phyloP scores from a whole-genome alignment of 1,284 basidiomycete genomes.

The Filobasidium uniguttulatum region DNA sequence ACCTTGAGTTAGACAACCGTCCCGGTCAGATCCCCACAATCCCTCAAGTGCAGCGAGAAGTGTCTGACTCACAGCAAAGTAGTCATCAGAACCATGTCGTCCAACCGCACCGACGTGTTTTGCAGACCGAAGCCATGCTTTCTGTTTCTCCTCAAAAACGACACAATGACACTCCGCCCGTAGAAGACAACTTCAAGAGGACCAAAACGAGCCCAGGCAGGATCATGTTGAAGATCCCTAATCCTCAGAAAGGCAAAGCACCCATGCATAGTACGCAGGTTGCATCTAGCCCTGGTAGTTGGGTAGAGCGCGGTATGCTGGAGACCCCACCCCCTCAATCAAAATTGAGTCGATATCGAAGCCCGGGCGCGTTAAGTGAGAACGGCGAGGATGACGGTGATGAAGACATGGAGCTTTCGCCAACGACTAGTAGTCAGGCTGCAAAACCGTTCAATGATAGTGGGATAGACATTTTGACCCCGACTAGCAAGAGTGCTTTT shows the following conservation, averaged over 20 bases:
- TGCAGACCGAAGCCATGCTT: no score
- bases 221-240: not conserved
- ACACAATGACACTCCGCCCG: no score
- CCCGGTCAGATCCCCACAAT: no score
- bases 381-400: constrained; percentile 27
- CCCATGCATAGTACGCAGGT: no score
- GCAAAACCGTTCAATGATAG: constrained; percentile 11
- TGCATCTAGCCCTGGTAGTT: no score
- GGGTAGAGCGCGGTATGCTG: no score
- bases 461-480: constrained; percentile 7
- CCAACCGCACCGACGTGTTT: no score
- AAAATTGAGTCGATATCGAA: constrained; percentile 8
- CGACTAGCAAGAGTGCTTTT: constrained; percentile 4
- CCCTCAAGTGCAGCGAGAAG: no score
- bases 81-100: no score
- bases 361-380: constrained; percentile 19
- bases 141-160: no score
- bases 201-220: not conserved
- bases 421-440: constrained; percentile 18
- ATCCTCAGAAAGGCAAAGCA: not conserved
- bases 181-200: not conserved
- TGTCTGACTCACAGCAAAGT: no score
- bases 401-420: constrained; percentile 29
- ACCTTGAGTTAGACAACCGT: no score
- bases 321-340: not conserved